A percentile compares a stretch with the other conserved stretches of the same genome.
These are phyloP conservation scores for Cryoendolithus antarcticus DNA, from an alignment of 2,329 filamentous ascomycete genomes.

Conservation along the genomic window DNA sequence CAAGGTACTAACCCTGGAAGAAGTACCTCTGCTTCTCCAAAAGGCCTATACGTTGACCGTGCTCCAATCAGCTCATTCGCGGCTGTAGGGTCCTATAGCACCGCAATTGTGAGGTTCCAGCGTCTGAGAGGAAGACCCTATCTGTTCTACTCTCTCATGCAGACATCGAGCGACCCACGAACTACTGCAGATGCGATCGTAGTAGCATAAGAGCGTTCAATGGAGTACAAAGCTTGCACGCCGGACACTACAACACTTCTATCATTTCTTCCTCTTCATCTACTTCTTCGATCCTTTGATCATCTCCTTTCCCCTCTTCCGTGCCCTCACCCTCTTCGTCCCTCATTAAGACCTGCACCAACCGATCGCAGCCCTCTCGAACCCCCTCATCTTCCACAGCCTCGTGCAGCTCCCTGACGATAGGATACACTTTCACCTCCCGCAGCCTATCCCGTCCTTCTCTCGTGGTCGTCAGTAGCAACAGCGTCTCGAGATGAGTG, in stretches of 20 bases:
- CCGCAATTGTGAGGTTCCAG: too few species aligned
- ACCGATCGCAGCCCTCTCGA: slow-evolving; percentile 69
- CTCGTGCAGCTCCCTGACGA: slow-evolving; percentile 75
- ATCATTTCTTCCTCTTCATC: slow-evolving; percentile 29
- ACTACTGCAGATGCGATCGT: too few species aligned
- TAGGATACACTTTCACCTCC: slow-evolving; percentile 70
- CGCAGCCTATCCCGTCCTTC: slow-evolving; percentile 64
- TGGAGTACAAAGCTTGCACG: too few species aligned
- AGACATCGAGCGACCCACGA: too few species aligned
- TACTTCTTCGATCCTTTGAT: slow-evolving; percentile 25
- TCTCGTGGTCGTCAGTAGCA: slow-evolving; percentile 67
- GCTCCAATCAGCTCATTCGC: too few species aligned
- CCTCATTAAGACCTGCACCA: slow-evolving; percentile 80
- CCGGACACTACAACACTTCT: slow-evolving; percentile 21
- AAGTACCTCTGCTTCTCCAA: too few species aligned
- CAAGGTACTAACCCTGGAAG: too few species aligned
- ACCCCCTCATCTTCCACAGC: slow-evolving; percentile 68
- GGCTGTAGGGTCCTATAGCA: too few species aligned
- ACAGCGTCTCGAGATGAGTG: slow-evolving; percentile 79
- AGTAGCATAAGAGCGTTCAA: too few species aligned
- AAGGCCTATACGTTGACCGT: too few species aligned
- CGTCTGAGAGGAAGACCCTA: too few species aligned
- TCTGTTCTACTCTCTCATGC: too few species aligned
- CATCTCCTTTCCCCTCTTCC: slow-evolving; percentile 24
- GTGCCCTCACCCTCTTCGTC: slow-evolving; percentile 54